Base-by-base conservation (phyloP, 2,329 filamentous ascomycete species). In the Phialophora verrucosa region DNA sequence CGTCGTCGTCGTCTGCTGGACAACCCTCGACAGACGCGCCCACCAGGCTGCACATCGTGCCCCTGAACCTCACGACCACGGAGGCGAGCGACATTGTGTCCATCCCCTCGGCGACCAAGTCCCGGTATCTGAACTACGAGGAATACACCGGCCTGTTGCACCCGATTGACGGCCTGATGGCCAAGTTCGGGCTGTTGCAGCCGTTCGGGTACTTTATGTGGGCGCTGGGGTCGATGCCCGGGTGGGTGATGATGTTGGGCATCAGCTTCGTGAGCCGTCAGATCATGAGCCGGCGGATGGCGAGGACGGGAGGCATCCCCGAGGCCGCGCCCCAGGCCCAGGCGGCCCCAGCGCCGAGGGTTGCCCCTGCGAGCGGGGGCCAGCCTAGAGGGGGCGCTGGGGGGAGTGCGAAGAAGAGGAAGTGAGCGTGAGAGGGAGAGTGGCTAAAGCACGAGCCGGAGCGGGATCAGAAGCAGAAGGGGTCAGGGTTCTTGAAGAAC, bases 201-300 rank as follows among this genome's bases (percentile, higher is more conserved):
- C 83, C 84, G 17, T 74, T 87, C 42, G 87, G 83, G 6, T 88
- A 87, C 70, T 74, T 81, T 51, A 80, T 88, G 62, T 88, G 81
- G 75, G 83, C 74, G 32, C 83, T 89, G 74, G 79, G 82, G 38
- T 80, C 82, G 76, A 81, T 89, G 70, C 87, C 87, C 2, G 87
- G 83, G 72, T 90, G 87, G 87, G 73, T 84, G 65, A 84, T 88
- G 69, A 89, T 90, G 87, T 83, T 90, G 69, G 76, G 81, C 50
- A 84, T 90, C 76, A 86, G 83, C 62, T 85, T 89, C 76, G 74
- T 87, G 72, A 87, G 84, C 78, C 79, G 87, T 72, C 83, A 82
- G 12, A 79, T 89, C 75, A 88, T 89, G 87, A 67, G 63, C 49
- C 65, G 64, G 31, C 53, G 70, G 44, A 67, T 71, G 64, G 42